Base-by-base conservation (phyloP, 2,329 filamentous ascomycete genomes). In the Diplodia intermedia region DNA sequence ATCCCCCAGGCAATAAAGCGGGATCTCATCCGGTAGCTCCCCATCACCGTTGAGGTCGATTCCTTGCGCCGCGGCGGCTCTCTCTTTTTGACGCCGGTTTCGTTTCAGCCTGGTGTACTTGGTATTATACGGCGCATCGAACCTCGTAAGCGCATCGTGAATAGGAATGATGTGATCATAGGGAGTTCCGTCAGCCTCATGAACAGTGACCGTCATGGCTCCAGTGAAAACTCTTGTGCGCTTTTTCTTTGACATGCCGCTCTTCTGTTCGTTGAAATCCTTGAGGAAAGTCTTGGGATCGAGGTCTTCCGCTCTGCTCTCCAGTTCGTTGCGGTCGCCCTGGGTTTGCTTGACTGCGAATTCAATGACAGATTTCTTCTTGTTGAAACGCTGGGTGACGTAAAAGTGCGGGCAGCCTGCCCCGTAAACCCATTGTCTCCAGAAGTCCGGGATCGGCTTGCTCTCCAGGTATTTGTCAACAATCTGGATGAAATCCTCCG, bases 111-210 rank as follows among this genome's bases (percentile, higher is more conserved):
- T 90, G 82, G 98, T 99, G 82, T 99, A 99, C 78, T 99, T 99
- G 0, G 95, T 99, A 74, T 98, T 98, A 81, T 99, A 99, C 0
- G 94, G 94, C 69, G 99, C 97, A 70, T 97, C 94, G 69, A 98
- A 91, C 76, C 91, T 92, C 2, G 91, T 92, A 15, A 88, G 87
- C 33, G 90, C 90, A 72, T 97, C 93, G 69, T 93, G 93, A 76
- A 99, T 97, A 74, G 97, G 93, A 38, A 98, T 90, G 70, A 97
- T 97, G 76, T 99, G 95, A 77, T 99, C 95, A 75, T 99, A 99
- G 2, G 95, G 95, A 0, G 95, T 98, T 11, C 95, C 95, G 75
- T 99, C 96, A 29, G 95, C 95, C 82, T 99, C 95, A 80, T 99
- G 95, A 70, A 99, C 97, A 38, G 95, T 87, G 71, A 99, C 94